Conservation (phyloP, 768 basidiomycete species). For the Kwoniella bestiolae region DNA sequence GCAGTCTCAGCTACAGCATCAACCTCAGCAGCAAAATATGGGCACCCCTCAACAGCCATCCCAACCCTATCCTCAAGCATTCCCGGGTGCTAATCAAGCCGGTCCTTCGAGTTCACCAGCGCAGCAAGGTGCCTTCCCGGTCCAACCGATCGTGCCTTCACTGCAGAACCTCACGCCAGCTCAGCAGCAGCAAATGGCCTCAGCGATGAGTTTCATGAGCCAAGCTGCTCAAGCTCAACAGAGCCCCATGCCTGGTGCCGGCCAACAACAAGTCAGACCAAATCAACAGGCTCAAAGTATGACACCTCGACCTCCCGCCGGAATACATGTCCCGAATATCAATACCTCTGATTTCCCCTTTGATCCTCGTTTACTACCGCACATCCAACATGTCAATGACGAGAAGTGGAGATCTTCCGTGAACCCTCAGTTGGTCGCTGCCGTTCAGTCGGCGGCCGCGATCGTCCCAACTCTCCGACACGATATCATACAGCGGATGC, state of each 20-base stretch:
- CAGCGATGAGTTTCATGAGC: constrained; percentile 37
- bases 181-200: constrained; percentile 42
- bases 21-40: background rate
- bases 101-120: constrained; percentile 8
- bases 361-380: constrained; percentile 43
- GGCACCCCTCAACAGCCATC: constrained; percentile 10
- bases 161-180: constrained; percentile 29
- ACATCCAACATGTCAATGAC: constrained; percentile 28
- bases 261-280: constrained; percentile 9
- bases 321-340: constrained; percentile 26
- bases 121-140: constrained; percentile 12
- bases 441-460: constrained; percentile 28
- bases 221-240: constrained; percentile 35
- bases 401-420: constrained; percentile 32
- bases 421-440: constrained; percentile 36
- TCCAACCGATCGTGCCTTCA: constrained; percentile 17
- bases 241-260: background rate
- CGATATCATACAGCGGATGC: constrained; percentile 47
- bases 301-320: constrained; percentile 19
- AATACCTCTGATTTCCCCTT: constrained; percentile 53
- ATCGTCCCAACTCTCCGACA: constrained; percentile 28
- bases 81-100: background rate
- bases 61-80: constrained; percentile 9
- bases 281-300: constrained; percentile 8
- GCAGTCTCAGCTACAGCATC: constrained; percentile 7